Evolutionary conservation across 2,329 filamentous ascomycete genomes (phyloP), one percentile per base, ranked within the genome.

Genomic region (Teratosphaeria epicoccoides): DNA sequence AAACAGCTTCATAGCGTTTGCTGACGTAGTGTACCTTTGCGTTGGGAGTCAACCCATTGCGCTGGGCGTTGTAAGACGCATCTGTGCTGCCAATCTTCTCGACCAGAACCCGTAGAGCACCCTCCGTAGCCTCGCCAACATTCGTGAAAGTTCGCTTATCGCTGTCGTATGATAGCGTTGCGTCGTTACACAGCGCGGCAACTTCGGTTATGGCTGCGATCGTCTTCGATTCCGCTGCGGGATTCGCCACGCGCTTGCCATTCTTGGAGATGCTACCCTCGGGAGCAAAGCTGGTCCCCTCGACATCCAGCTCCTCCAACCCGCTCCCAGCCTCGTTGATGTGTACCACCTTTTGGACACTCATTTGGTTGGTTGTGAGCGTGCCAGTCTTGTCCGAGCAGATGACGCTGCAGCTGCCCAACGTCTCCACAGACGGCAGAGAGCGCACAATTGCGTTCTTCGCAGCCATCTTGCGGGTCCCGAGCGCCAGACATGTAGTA

Each of bases 321-420:
- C 81, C 84, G 50, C 74, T 80, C 47, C 88, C 90, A 54, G 79
- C 71, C 59, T 86, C 82, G 62, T 81, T 84, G 60, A 98, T 77
- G 67, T 90, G 88, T 46, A 95, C 87, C 51, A 97, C 73, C 72
- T 91, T 95, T 75, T 84, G 93, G 52, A 96, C 93, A 66, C 93
- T 97, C 93, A 98, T 98, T 72, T 97, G 90, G 73, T 98, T 98
- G 40, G 93, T 98, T 10, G 93, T 98, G 67, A 98, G 74, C 47
- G 93, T 98, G 61, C 93, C 94, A 4, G 93, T 98, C 78, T 98
- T 98, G 77, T 98, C 93, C 3, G 94, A 98, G 76, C 94, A 98
- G 68, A 98, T 96, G 52, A 98, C 90, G 65, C 93, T 98, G 80
- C 93, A 98, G 78, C 93, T 98, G 67, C 93, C 93, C 49, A 98